Conservation (phyloP, 2,329 filamentous ascomycete species). For the Colletotrichum cordylinicola region DNA sequence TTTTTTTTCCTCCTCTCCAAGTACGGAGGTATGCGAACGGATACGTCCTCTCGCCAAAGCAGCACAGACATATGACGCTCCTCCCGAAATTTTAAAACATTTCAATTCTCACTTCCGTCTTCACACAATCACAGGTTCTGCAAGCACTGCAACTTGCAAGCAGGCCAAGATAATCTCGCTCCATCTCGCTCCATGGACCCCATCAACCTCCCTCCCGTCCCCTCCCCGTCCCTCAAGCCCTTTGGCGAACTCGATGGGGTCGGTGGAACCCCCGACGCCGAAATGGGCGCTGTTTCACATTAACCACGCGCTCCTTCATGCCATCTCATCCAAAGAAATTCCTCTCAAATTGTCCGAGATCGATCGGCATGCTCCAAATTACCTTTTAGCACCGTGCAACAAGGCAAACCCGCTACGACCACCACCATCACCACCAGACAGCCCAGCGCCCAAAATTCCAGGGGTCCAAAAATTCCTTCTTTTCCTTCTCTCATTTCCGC, state of each 20-base stretch:
- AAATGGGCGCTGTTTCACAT: constrained; percentile 20
- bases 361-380: constrained; percentile 18
- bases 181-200: not conserved
- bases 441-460: not conserved
- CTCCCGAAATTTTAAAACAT: not conserved
- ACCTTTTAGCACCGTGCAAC: not conserved
- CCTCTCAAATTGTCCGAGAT: constrained; percentile 21
- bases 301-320: constrained; percentile 18
- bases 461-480: not conserved
- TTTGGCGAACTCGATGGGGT: not conserved
- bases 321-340: constrained; percentile 9
- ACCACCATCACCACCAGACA: not conserved
- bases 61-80: not conserved
- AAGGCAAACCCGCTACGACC: not conserved
- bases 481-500: constrained; percentile 4
- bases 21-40: too few relatives aligned
- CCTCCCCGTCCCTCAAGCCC: not conserved
- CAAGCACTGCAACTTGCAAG: not conserved
- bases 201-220: not conserved
- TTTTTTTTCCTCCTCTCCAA: not conserved
- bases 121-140: not conserved
- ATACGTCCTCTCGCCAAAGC: not conserved
- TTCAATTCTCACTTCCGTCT: not conserved
- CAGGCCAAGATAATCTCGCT: not conserved
- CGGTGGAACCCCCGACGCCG: constrained; percentile 10